A percentile compares a stretch with the other conserved stretches of the same genome.
Evolutionary conservation across 257 asterid genomes (phyloP).

Genomic region (Buddleja alternifolia): DNA sequence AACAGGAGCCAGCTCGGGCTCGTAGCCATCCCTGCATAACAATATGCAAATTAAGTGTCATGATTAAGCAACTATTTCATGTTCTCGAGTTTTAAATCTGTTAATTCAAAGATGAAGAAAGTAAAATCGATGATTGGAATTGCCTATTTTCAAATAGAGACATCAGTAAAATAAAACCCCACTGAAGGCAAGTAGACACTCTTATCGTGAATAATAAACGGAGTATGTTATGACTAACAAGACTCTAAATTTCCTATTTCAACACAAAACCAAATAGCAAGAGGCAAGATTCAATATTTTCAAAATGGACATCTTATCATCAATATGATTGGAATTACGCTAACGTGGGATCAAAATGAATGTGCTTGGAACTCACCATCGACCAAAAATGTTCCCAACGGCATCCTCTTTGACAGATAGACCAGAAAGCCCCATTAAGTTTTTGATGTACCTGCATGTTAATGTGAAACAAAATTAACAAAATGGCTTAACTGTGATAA

Average conservation of each 20-base stretch:
- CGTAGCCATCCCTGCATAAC: constrained; percentile 68
- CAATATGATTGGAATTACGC: neutral
- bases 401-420: constrained; percentile 87
- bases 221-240: neutral
- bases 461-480: constrained; percentile 7
- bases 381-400: constrained; percentile 91
- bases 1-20: constrained; percentile 76
- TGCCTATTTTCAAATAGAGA: no score
- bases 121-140: no score
- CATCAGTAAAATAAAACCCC: neutral
- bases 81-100: neutral
- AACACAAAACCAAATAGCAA: neutral
- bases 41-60: constrained; percentile 1
- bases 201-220: neutral
- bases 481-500: neutral
- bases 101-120: neutral
- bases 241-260: neutral
- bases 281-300: neutral
- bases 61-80: constrained; percentile 5
- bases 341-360: neutral
- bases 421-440: constrained; percentile 73
- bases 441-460: constrained; percentile 70
- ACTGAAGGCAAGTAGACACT: no score
- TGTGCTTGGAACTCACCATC: constrained; percentile 60
- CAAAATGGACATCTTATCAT: neutral